Percentiles rank a stretch among this genome's conserved stretches.
Evolutionary conservation across 805 yeast species (phyloP).

Genomic region (Scheffersomyces stipitis): DNA sequence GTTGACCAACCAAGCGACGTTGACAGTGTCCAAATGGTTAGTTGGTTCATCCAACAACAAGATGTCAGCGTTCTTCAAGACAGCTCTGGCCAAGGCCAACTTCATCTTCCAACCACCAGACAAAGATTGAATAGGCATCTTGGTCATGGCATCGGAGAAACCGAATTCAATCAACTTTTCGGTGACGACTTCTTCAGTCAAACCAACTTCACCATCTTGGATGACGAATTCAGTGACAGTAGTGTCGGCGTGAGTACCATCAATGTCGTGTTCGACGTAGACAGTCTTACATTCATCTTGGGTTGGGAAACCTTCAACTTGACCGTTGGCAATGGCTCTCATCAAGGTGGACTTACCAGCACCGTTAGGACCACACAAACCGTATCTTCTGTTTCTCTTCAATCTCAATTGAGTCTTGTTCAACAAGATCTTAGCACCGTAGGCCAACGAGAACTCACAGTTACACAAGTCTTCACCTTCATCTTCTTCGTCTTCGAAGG

Average conservation of each 20-base stretch:
- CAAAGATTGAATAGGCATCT: constrained; percentile 91
- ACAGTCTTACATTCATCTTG: constrained; percentile 99
- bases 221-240: constrained; percentile 89
- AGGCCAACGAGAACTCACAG: constrained; percentile 99
- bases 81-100: constrained; percentile 99
- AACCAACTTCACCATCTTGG: constrained; percentile 76
- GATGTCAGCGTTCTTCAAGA: constrained; percentile 96
- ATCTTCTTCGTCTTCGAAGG: constrained; percentile 94
- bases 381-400: constrained; percentile 98
- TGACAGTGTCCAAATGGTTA: constrained; percentile 99
- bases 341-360: constrained; percentile 64
- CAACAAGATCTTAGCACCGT: constrained; percentile 99
- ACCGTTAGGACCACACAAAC: constrained; percentile 75
- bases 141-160: constrained; percentile 91
- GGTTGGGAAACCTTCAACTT: constrained; percentile 99
- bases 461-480: constrained; percentile 99
- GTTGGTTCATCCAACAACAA: constrained; percentile 99
- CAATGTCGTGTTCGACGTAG: constrained; percentile 99
- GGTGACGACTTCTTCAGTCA: constrained; percentile 66
- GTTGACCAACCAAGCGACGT: constrained; percentile 99
- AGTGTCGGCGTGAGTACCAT: constrained; percentile 96
- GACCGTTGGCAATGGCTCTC: constrained; percentile 97
- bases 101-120: constrained; percentile 99
- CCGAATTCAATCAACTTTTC: constrained; percentile 84
- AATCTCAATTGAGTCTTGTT: constrained; percentile 99